Base-by-base conservation (phyloP, 164 flowering plant species). In the Nymphaea thermarum region DNA sequence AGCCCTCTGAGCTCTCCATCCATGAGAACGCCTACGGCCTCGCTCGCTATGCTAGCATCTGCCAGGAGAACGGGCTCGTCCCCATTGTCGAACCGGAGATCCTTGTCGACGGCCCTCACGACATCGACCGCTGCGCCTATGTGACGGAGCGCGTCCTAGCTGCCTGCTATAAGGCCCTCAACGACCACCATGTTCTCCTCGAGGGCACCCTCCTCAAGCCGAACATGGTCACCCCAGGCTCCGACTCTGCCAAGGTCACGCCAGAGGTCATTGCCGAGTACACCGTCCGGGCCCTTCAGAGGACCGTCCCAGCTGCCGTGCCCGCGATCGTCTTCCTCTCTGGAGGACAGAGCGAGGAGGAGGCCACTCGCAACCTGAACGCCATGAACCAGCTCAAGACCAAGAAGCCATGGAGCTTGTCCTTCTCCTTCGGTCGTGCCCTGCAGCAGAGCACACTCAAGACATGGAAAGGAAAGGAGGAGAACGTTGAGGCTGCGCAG, bases 61-160 rank as follows among this genome's bases (percentile, higher is more conserved):
- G 86, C 84, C 84, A 81, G 71, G 82, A 82, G 72, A 81, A 80
- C 61, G 84, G 82, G 0, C 69, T 86, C 65, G 89, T 88, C 12
- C 93, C 93, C 42, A 85, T 88, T 71, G 91, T 88, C 42, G 93
- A 88, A 79, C 93, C 93, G n/a, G 93, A 86, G 77, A 88, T 88
- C 77, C 79, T 88, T 41, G 89, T 86, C 36, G 93, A 88, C 67
- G 93, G 93, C 4, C 15, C 89, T 62, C 91, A 88, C 67, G 85
- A 80, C 78, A 88, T 88, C 60, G 75, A 83, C 43, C 75, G 70
- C 4, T 83, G 84, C 53, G 85, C 83, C 0, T 81, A 80, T 66
- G 79, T 78, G 2, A 82, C 85, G 0, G 85, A 82, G 76, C 76
- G 80, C 45, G 86, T 82, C 14, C 80, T 82, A 15, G 86, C 16